Percentiles rank a stretch among this genome's conserved stretches.
phyloP scores from a whole-genome alignment of 257 asterid genomes.

The Nicotiana paniculata region DNA sequence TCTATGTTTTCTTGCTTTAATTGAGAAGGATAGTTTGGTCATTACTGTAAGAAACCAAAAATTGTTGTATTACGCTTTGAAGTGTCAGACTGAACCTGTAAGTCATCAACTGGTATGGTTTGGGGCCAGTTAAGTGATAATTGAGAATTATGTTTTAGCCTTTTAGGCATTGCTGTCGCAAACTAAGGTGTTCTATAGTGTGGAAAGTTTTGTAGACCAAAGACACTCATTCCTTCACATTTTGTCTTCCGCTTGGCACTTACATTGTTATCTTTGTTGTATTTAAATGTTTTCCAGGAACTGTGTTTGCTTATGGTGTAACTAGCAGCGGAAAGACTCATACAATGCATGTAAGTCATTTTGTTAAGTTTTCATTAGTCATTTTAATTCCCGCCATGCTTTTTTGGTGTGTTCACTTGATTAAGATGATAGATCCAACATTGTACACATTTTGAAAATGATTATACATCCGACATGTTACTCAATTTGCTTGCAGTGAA shows the following conservation, averaged over 20 bases:
- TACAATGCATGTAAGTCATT: conserved; percentile 68
- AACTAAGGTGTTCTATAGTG: not conserved
- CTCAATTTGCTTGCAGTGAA: not conserved
- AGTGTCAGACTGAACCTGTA: not conserved
- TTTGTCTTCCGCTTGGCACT: not conserved
- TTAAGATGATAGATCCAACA: not conserved
- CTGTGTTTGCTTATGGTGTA: conserved; percentile 82
- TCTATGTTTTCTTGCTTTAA: not conserved
- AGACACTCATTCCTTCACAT: not conserved
- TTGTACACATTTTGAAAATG: not conserved
- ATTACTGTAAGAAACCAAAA: not conserved
- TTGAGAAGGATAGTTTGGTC: not conserved
- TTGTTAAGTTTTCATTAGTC: not conserved
- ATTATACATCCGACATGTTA: not conserved
- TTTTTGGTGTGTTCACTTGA: not conserved
- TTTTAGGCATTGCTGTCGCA: not conserved
- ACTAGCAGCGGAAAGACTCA: conserved; percentile 93
- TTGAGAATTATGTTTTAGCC: not conserved
- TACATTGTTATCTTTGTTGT: not conserved
- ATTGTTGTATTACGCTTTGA: not conserved
- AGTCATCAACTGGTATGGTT: conserved; percentile 1
- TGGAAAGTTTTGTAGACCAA: not conserved
- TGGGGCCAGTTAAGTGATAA: conserved; percentile 5
- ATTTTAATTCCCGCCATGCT: not conserved
- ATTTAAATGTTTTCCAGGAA: conserved; percentile 42